phyloP scores from a whole-genome alignment of 108 stramenopile species.

The Thalassiosira profunda region DNA sequence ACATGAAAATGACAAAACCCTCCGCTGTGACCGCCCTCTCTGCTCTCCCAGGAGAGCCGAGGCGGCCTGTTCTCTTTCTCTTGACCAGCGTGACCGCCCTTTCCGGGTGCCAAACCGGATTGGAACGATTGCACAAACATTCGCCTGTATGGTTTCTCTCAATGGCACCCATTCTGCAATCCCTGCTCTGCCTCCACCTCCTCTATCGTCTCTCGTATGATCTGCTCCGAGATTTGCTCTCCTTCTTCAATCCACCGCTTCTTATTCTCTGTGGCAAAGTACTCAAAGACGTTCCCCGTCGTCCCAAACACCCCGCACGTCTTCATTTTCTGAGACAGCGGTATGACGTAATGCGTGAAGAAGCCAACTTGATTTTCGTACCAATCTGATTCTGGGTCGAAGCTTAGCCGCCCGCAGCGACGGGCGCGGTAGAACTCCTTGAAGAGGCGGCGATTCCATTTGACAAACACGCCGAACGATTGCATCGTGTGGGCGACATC shows the following conservation, averaged over 20 bases:
- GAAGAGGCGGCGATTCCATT: constrained; percentile 58
- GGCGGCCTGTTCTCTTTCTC: too few relatives aligned
- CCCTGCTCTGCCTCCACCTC: constrained; percentile 11
- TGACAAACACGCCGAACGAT: constrained; percentile 52
- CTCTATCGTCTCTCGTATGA: constrained; percentile 35
- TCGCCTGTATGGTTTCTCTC: too few relatives aligned
- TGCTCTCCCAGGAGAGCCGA: too few relatives aligned
- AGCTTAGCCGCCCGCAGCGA: constrained; percentile 6
- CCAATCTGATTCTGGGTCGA: constrained; percentile 54
- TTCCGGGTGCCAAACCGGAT: too few relatives aligned
- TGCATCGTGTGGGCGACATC: constrained; percentile 60
- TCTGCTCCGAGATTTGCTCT: constrained; percentile 25
- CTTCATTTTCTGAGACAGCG: constrained; percentile 44
- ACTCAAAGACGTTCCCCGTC: constrained; percentile 38
- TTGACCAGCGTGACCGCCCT: too few relatives aligned
- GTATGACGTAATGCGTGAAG: constrained; percentile 52
- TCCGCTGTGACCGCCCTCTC: too few relatives aligned
- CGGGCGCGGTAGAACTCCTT: constrained; percentile 46
- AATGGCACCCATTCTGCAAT: too few relatives aligned
- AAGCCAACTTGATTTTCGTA: constrained; percentile 57
- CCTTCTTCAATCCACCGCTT: constrained; percentile 37
- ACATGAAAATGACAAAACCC: too few relatives aligned
- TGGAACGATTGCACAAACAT: too few relatives aligned
- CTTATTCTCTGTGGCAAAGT: constrained; percentile 43
- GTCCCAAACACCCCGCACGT: constrained; percentile 42